Evolutionary conservation across 78 protist species (phyloP), one percentile per base, ranked within the genome.

Genomic region (Corallochytrium limacisporum): DNA sequence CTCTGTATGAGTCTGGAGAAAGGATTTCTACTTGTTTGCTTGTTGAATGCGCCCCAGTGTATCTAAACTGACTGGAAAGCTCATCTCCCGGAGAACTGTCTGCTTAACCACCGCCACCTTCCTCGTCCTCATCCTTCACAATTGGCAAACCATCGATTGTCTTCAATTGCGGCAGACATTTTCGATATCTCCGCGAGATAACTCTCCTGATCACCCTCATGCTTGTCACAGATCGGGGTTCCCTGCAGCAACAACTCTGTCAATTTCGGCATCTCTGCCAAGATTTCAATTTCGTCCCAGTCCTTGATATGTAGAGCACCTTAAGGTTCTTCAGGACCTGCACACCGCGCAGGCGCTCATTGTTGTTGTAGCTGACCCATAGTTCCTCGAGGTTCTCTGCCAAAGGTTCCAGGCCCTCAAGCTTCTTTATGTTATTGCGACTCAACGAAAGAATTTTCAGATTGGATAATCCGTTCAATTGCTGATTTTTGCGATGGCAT

Each of bases 361-460:
- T 78, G 16, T 22, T 13, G 74, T 86, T 86, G 68, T 82, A 79
- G 8, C 80, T 68, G 2, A 86, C 36, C 91, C 91, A 86, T 22
- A 86, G 74, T 57, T 81, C 59, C 65, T 71, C 29, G 8, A 86
- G 83, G 16, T 83, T 74, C 3, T 12, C 40, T 13, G 79, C 1
- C 2, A 82, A 55, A 0, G 72, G 35, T 13, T 86, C 86, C 10
- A 86, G 62, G 0, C 68, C 61, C 20, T 74, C 80, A 8, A 86
- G 18, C 32, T 74, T 63, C 62, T 78, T 81, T 24, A 86, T 46
- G 20, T 1, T 0, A 65, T 86, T 86, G 4, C 91, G 39, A 5
- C 81, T 85, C 13, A 86, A 55, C 8, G 77, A 62, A 4, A 86
- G 62, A 42, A 78, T 71, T 42, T 67, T 56, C 9, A 79, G 61